A percentile compares a stretch with the other conserved stretches of the same genome.
Evolutionary conservation across 768 basidiomycete species (phyloP).

Genomic region (Chiua virens): DNA sequence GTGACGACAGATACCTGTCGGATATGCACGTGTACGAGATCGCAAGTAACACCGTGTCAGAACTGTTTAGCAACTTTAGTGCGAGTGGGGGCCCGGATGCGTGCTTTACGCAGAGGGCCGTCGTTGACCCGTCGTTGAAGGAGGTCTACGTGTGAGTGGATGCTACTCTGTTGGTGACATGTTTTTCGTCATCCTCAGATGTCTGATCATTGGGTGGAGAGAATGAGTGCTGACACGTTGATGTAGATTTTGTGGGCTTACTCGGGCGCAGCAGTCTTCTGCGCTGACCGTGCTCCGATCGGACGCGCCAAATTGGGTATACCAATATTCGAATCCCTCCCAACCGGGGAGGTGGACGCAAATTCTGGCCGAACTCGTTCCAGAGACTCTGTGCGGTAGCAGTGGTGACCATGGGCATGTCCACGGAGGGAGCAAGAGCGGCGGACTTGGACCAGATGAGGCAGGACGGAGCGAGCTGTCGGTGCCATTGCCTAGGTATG

Average conservation of each 20-base stretch:
- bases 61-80: conserved; percentile 64
- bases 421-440: not conserved
- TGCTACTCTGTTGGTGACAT: not conserved
- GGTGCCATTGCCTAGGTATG: conserved; percentile 64
- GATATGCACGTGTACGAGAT: conserved; percentile 80
- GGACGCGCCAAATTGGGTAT: conserved; percentile 65
- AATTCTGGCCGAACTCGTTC: conserved; percentile 43
- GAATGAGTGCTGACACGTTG: not conserved
- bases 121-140: conserved; percentile 57
- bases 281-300: conserved; percentile 43
- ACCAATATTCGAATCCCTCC: conserved; percentile 50
- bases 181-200: no score
- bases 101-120: conserved; percentile 73
- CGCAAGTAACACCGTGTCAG: conserved; percentile 52
- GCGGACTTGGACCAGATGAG: not conserved
- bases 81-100: conserved; percentile 64
- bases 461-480: conserved; percentile 16
- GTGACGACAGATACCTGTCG: conserved; percentile 61
- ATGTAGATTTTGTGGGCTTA: conserved; percentile 62
- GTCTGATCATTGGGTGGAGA: no score
- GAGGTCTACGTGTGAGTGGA: conserved; percentile 77
- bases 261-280: conserved; percentile 39
- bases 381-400: not conserved
- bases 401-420: not conserved
- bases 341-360: conserved; percentile 66